A percentile compares a stretch with the other conserved stretches of the same genome.
phyloP scores from a whole-genome alignment of 2,329 filamentous ascomycete species.

The Fusarium anguioides region DNA sequence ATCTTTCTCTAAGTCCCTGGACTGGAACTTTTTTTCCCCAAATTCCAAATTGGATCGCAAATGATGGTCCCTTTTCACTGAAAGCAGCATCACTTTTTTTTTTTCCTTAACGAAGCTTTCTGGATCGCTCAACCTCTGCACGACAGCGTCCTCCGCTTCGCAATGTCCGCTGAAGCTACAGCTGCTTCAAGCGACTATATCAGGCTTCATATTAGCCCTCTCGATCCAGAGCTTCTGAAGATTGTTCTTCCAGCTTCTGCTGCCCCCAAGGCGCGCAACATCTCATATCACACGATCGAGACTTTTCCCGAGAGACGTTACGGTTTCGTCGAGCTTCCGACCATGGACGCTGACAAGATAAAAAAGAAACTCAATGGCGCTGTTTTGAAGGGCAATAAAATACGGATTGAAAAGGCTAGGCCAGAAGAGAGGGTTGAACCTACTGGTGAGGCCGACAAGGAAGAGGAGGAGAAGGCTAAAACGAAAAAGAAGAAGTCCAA shows the following conservation, averaged over 20 bases:
- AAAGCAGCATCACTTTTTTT: slow-evolving; percentile 7
- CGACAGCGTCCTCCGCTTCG: slow-evolving; percentile 26
- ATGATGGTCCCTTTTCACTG: slow-evolving; percentile 33
- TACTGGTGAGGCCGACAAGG: slow-evolving; percentile 49
- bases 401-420: slow-evolving; percentile 84
- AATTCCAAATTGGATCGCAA: slow-evolving; percentile 27
- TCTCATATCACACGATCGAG: slow-evolving; percentile 88
- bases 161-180: slow-evolving; percentile 42
- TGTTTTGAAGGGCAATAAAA: slow-evolving; percentile 84
- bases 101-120: slow-evolving; percentile 24
- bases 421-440: slow-evolving; percentile 59
- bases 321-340: slow-evolving; percentile 88
- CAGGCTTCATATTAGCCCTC: slow-evolving; percentile 84
- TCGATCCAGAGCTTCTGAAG: slow-evolving; percentile 79
- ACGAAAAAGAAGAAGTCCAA: slow-evolving; percentile 51
- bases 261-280: slow-evolving; percentile 74
- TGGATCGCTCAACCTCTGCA: slow-evolving; percentile 36
- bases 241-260: slow-evolving; percentile 77
- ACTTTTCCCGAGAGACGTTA: slow-evolving; percentile 92
- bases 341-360: slow-evolving; percentile 86
- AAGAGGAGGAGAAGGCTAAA: slow-evolving; percentile 46
- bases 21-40: slow-evolving; percentile 40
- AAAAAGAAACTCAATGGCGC: slow-evolving; percentile 91
- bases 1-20: slow-evolving; percentile 13
- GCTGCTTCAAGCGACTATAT: slow-evolving; percentile 45